Base-by-base conservation (phyloP, 2,329 filamentous ascomycete genomes). In the Nigrospora osmanthi region DNA sequence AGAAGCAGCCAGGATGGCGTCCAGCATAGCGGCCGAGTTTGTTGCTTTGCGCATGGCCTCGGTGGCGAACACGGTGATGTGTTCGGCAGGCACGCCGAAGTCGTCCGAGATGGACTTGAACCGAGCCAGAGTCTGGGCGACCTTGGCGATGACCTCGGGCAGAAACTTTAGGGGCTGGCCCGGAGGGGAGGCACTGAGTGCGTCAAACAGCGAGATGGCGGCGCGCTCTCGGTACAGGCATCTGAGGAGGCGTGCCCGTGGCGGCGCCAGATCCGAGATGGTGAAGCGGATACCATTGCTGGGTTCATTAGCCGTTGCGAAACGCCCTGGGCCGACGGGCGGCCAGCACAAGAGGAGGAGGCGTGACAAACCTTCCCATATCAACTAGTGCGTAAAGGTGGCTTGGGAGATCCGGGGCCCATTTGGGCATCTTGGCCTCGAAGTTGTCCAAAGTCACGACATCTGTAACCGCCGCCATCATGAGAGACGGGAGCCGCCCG, bases 271-370 rank as follows among this genome's bases (percentile, higher is more conserved):
- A 52, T 89, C 82, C 10, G 89, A 87, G 57, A 95, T 88, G 38
- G 88, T 91, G 71, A 95, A 95, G 45, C 90, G 87, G 56, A 95
- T 91, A 56, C 89, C 90, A 70, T 95, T 96, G 71, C 89, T 88
- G 43, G 35, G 19, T 28, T 42, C 16, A 13, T 36, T 31, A 36
- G 32, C 19, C 5, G 3, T 10, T 35, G 33, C 40, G 33, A 15
- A 42, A 33, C 5, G 12, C 34, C 34, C 15, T 10, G 5, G 23
- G 6, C 23, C 23, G 23, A 28, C 23, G 7, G 23, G 6, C 40
- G 35, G 31, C 39, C 17, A 42, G 6, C 33, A 3, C 15, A 15
- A 12, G 35, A 11, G 32, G 17, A n/a, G n/a, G 41, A n/a, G n/a
- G 41, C 15, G 51, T 45, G 42, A 62, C 60, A 48, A 49, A 77